Evolutionary conservation across 768 basidiomycete species (phyloP).

Genomic region (Auriscalpium orientale): DNA sequence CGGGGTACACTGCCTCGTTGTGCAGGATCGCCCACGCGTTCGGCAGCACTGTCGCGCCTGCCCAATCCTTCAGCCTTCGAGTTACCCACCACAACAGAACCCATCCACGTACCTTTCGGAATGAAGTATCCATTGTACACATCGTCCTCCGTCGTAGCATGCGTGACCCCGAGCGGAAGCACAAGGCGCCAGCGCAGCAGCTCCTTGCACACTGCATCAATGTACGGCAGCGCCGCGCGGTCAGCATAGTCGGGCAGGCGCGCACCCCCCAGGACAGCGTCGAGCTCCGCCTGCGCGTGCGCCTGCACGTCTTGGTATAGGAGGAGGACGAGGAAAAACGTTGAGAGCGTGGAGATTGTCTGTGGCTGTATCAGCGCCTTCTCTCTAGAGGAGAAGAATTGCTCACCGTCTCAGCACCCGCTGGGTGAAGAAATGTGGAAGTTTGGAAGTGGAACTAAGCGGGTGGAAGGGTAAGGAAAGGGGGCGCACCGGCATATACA

Average conservation of each 20-base stretch:
- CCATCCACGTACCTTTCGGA: neutral
- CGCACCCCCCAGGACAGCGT: constrained; percentile 12
- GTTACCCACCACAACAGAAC: too few relatives aligned
- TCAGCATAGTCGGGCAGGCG: constrained; percentile 16
- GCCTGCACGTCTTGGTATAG: constrained; percentile 5
- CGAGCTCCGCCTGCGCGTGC: constrained; percentile 13
- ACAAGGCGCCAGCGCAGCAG: constrained; percentile 4
- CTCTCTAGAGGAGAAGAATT: too few relatives aligned
- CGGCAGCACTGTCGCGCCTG: neutral
- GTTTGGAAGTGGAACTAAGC: too few relatives aligned
- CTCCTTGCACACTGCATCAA: constrained; percentile 11
- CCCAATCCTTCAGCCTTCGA: too few relatives aligned
- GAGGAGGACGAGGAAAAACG: constrained; percentile 5
- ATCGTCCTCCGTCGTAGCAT: constrained; percentile 5
- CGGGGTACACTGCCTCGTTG: constrained; percentile 12
- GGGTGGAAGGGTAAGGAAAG: too few relatives aligned
- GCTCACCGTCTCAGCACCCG: constrained; percentile 2
- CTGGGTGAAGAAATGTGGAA: neutral
- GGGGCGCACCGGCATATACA: constrained; percentile 3
- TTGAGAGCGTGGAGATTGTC: constrained; percentile 3
- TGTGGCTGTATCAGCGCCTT: neutral
- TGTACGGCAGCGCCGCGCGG: constrained; percentile 16
- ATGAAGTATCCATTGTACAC: constrained; percentile 3
- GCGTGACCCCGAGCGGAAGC: constrained; percentile 4
- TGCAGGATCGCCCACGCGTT: constrained; percentile 18